phyloP scores from a whole-genome alignment of 805 yeast species.

The Schizosaccharomyces japonicus region DNA sequence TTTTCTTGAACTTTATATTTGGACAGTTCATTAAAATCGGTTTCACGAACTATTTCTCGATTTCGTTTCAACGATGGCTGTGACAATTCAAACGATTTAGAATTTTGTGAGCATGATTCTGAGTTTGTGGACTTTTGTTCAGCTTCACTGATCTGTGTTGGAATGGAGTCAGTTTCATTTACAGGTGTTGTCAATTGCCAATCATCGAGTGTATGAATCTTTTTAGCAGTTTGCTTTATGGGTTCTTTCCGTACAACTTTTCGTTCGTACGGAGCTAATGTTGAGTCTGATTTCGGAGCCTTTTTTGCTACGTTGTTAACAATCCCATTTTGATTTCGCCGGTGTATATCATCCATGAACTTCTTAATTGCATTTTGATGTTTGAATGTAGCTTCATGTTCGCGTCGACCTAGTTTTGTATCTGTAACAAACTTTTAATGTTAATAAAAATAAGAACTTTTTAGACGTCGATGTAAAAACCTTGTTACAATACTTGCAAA shows the following conservation, averaged over 20 bases:
- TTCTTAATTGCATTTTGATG: neutral
- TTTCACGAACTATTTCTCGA: no score
- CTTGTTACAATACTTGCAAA: slow-evolving; percentile 1
- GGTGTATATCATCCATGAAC: slow-evolving; percentile 1
- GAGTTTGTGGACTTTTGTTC: no score
- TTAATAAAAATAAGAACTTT: neutral
- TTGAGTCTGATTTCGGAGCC: neutral
- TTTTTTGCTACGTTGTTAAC: neutral
- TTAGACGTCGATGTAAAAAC: neutral
- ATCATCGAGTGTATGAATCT: neutral
- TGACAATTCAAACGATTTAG: no score
- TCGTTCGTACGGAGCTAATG: neutral
- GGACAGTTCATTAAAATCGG: no score
- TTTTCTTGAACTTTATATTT: no score
- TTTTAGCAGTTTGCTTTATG: neutral
- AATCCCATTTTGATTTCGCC: neutral
- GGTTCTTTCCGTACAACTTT: neutral
- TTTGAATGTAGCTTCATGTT: neutral
- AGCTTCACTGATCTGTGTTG: no score
- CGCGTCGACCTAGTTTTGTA: slow-evolving; percentile 1
- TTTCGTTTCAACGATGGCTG: no score
- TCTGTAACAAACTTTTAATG: neutral
- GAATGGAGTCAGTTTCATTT: neutral
- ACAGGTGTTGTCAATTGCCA: neutral
- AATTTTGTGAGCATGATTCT: no score